A percentile compares a stretch with the other conserved stretches of the same genome.
Conservation (phyloP, 352 stramenopile species). For the Phytopythium sindhum region DNA sequence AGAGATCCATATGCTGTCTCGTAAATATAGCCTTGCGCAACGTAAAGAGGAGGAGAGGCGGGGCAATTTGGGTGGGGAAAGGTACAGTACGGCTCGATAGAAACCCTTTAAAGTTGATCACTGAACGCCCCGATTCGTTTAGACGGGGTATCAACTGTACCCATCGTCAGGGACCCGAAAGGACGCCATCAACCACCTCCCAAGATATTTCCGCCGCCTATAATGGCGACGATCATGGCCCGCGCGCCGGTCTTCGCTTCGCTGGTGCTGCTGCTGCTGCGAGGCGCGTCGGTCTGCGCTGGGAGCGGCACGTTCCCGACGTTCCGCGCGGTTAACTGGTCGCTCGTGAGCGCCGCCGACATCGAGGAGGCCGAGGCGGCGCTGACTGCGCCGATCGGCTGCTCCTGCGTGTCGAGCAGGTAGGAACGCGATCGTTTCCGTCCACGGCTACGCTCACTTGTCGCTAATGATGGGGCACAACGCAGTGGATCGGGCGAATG, state of each 20-base stretch:
- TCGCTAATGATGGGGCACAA: too few relatives aligned
- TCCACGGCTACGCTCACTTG: too few relatives aligned
- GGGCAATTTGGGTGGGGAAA: not conserved
- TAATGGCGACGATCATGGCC: not conserved
- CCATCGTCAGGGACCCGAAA: not conserved
- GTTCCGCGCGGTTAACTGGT: constrained; percentile 46
- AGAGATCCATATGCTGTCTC: too few relatives aligned
- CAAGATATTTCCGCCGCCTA: not conserved
- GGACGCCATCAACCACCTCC: not conserved
- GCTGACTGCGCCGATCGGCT: constrained; percentile 32
- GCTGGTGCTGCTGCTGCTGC: constrained; percentile 1
- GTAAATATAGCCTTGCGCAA: too few relatives aligned
- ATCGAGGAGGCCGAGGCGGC: constrained; percentile 21
- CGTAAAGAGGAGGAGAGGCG: not conserved
- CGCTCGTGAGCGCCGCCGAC: constrained; percentile 26
- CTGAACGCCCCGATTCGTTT: not conserved
- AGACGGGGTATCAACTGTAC: not conserved
- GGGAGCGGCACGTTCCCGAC: constrained; percentile 1
- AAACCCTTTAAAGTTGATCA: not conserved
- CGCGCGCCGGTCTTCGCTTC: not conserved
- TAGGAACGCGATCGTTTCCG: not conserved
- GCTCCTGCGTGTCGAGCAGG: constrained; percentile 28
- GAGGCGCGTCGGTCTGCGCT: not conserved
- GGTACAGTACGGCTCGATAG: not conserved
- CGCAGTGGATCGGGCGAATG: constrained; percentile 15